These are phyloP conservation scores for Jacaranda copaia DNA, from an alignment of 257 asterid species.

Conservation along the genomic window DNA sequence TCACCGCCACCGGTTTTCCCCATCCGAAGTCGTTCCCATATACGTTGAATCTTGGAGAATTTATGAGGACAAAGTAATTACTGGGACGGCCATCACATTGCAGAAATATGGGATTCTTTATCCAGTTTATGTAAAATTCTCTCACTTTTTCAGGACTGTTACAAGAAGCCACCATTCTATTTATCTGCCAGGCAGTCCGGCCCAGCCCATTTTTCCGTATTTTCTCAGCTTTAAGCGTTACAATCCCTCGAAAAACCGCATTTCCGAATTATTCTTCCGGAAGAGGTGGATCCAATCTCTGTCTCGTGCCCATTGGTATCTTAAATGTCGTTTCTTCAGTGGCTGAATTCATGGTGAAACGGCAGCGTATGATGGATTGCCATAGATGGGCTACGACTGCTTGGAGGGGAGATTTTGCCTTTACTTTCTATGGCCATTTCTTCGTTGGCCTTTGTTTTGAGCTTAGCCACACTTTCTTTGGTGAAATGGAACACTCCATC, in stretches of 20 bases:
- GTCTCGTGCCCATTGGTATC: conserved; percentile 43
- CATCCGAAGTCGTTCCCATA: conserved; percentile 57
- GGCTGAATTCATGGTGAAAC: background rate
- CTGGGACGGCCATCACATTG: background rate
- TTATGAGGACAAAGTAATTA: conserved; percentile 36
- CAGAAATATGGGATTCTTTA: conserved; percentile 38
- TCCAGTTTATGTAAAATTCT: conserved; percentile 42
- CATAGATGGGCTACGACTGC: conserved; percentile 60
- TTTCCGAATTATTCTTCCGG: conserved; percentile 58
- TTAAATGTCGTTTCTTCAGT: conserved; percentile 23
- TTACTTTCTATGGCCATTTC: conserved; percentile 16
- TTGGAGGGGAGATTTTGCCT: conserved; percentile 51
- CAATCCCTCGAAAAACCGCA: conserved; percentile 35
- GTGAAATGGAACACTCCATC: conserved; percentile 42
- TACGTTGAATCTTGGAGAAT: conserved; percentile 55
- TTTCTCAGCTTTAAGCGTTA: conserved; percentile 34
- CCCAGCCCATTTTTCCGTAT: conserved; percentile 47
- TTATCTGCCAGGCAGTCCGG: conserved; percentile 56
- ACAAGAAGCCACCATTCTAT: conserved; percentile 32
- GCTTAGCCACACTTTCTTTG: conserved; percentile 25
- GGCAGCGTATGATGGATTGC: conserved; percentile 45
- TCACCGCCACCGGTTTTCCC: conserved; percentile 58
- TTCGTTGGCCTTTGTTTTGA: conserved; percentile 42
- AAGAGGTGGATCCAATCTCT: conserved; percentile 48
- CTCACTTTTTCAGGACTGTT: conserved; percentile 32